phyloP scores from a whole-genome alignment of 2,329 filamentous ascomycete species.

The Grosmannia serpens region DNA sequence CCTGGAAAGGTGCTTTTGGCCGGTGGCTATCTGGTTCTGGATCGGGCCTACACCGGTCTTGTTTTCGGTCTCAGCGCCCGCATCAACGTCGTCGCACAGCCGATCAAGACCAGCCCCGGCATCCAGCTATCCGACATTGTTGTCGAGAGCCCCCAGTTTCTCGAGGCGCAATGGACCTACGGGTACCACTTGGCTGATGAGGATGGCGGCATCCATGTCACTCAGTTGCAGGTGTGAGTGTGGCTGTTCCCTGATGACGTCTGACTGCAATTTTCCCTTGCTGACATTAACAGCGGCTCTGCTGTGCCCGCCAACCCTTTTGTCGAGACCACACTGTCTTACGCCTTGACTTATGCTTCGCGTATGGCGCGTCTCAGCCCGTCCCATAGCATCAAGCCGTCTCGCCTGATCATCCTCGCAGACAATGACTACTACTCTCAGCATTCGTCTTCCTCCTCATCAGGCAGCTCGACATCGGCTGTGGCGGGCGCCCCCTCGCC shows the following conservation, averaged over 20 bases:
- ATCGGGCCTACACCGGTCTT: conserved; percentile 70
- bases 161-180: conserved; percentile 79
- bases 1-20: conserved; percentile 93
- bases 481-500: conserved; percentile 19
- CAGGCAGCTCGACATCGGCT: conserved; percentile 16
- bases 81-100: conserved; percentile 51
- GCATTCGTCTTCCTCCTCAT: conserved; percentile 29
- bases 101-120: conserved; percentile 47
- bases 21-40: conserved; percentile 89
- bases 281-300: conserved; percentile 19
- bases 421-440: conserved; percentile 96
- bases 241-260: conserved; percentile 15
- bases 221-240: conserved; percentile 64
- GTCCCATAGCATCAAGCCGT: conserved; percentile 46
- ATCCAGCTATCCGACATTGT: conserved; percentile 62
- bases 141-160: conserved; percentile 86
- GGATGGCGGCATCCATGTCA: conserved; percentile 69
- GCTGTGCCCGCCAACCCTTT: conserved; percentile 58
- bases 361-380: conserved; percentile 25
- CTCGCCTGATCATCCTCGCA: conserved; percentile 76
- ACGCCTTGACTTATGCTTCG: conserved; percentile 73
- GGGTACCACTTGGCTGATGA: conserved; percentile 58
- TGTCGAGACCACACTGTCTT: conserved; percentile 82
- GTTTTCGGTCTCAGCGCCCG: conserved; percentile 57
- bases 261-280: not conserved